Conservation (phyloP, 306 rosid species). For the Glycine latifolia region DNA sequence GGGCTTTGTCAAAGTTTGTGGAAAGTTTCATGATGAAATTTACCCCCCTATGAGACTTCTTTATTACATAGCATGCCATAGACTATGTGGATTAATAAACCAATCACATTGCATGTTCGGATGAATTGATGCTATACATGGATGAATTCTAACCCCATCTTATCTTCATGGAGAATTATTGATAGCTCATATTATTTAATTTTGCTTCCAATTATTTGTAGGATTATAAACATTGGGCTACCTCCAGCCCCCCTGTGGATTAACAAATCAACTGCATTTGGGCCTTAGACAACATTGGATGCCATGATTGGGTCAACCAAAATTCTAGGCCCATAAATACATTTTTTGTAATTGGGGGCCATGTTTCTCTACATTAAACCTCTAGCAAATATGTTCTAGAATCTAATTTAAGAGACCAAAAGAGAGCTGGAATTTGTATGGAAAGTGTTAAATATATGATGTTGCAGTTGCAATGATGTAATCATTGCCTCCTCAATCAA, state of each 20-base stretch:
- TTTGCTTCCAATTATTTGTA: too few species aligned
- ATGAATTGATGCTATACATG: not conserved
- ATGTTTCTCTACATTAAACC: too few species aligned
- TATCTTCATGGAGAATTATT: conserved; percentile 18
- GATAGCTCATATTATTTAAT: not conserved
- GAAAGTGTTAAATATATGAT: too few species aligned
- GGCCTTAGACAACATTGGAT: not conserved
- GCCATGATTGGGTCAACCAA: not conserved
- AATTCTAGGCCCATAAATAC: not conserved
- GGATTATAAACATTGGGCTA: too few species aligned
- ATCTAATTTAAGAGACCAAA: too few species aligned
- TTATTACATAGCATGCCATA: conserved; percentile 5
- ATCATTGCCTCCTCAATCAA: too few species aligned
- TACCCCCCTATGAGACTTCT: not conserved
- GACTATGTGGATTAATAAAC: not conserved
- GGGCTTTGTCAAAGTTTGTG: not conserved
- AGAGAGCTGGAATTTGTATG: too few species aligned
- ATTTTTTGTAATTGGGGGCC: too few species aligned
- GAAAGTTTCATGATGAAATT: not conserved
- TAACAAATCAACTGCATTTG: too few species aligned
- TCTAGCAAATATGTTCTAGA: too few species aligned
- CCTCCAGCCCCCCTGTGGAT: not conserved
- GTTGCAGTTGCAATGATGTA: too few species aligned
- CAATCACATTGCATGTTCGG: not conserved
- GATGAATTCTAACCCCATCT: not conserved